These are phyloP conservation scores for Neofusicoccum umdonicola DNA, from an alignment of 2,329 filamentous ascomycete species.

Conservation along the genomic window DNA sequence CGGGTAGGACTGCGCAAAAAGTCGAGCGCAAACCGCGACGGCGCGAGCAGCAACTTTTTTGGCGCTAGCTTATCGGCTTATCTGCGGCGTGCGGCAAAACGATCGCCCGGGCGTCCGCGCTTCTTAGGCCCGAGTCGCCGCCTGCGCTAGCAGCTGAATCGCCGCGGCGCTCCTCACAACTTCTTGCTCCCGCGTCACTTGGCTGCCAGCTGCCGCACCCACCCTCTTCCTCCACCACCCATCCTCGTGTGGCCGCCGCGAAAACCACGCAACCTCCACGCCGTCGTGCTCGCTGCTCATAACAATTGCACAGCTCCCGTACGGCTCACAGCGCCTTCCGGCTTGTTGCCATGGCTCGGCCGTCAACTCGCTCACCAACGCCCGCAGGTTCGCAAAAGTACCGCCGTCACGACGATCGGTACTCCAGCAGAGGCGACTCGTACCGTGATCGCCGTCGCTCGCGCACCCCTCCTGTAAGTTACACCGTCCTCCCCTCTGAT, in stretches of 20 bases:
- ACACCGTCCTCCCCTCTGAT: constrained; percentile 18
- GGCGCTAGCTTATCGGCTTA: constrained; percentile 10
- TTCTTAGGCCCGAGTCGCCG: too few species aligned
- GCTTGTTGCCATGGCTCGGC: constrained; percentile 23
- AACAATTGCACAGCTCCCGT: constrained; percentile 9
- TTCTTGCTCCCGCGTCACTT: constrained; percentile 13
- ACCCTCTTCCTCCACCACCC: background rate
- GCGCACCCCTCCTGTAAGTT: constrained; percentile 58
- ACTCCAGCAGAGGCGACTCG: constrained; percentile 33
- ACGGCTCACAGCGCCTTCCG: constrained; percentile 17
- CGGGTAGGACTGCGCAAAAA: background rate
- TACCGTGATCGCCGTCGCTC: constrained; percentile 54
- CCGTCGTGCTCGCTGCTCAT: constrained; percentile 4
- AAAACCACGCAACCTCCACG: background rate
- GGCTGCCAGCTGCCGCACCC: background rate
- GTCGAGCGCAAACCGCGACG: background rate
- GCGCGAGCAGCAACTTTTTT: constrained; percentile 12
- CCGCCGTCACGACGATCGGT: constrained; percentile 29
- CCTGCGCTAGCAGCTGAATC: background rate
- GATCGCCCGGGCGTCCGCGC: background rate
- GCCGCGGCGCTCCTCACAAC: constrained; percentile 4
- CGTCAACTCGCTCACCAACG: constrained; percentile 72
- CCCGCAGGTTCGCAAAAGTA: constrained; percentile 81
- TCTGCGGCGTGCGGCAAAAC: background rate
- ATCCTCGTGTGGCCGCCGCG: background rate